Base-by-base conservation (phyloP, 1,139 yeast genomes). In the Lodderomyces pseudojiufengensis region DNA sequence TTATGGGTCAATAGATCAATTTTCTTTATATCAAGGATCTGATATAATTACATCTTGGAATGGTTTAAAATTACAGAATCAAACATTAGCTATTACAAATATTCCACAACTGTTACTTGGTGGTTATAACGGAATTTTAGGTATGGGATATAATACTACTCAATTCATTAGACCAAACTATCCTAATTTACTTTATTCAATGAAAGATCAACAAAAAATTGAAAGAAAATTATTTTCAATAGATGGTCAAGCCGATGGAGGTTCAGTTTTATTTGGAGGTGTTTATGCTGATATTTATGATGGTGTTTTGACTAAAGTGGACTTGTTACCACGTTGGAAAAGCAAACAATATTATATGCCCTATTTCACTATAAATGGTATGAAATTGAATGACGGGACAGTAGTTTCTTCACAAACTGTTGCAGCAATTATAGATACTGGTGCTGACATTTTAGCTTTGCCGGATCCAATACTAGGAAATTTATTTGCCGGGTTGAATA, bases 251-350 rank as follows among this genome's bases (percentile, higher is more conserved):
- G 16, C 35, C 2, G 27, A 26, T 3, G 13, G 35, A 5, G 40
- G 46, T 2, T 35, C 43, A 6, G 39, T 54, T 13, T 35, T 51
- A 0, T 55, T 56, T 43, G 61, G 60, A 7, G 61, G 55, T 1
- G 37, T 56, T n/a, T 51, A 52, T 33, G 27, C 40, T 10, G 42
- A 37, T 24, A 47, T 46, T 10, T 52, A 36, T 36, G 33, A 32
- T 3, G 55, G 47, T 5, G 46, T 52, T 1, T 42, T 56, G 27
- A 38, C 37, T 11, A 51, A 42, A 27, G 46, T 50, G n/a, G 51
- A 55, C 3, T 42, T 55, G 14, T 13, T 31, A 9, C 23, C 15
- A 18, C 23, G 33, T 23, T 10, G 5, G 5, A 31, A 16, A 11
- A 3, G 13, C 3, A 30, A n/a, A n/a, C 41, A 40, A 26, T 45